Evolutionary conservation across 2,329 filamentous ascomycete genomes (phyloP), one percentile per base, ranked within the genome.

Genomic region (Sarocladiaceae sp.): DNA sequence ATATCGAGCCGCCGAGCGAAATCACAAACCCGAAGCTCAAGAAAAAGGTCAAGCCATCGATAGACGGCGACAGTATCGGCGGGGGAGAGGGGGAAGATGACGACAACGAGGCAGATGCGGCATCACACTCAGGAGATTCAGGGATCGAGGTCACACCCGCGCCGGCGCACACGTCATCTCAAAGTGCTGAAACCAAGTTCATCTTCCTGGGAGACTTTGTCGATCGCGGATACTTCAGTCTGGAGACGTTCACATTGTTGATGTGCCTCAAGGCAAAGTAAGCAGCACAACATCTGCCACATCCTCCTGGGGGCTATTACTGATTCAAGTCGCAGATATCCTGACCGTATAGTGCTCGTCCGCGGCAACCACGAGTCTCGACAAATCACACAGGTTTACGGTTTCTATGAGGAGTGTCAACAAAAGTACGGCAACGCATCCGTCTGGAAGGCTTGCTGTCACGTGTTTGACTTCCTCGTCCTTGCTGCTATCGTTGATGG

Each of bases 381-480:
- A 51, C 93, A 95, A 58, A 95, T 98, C 51, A 98, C 93, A 7
- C 93, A 98, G 60, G 95, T 94, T 18, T 98, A 98, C 64, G 93
- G 93, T 44, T 98, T 98, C 67, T 98, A 98, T 66, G 95, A 95
- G 48, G 93, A 98, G 64, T 98, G 93, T 65, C 89, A 89, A 45
- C 85, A 93, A 57, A 98, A 98, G 67, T 98, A 98, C 63, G 93
- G 93, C 59, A 97, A 96, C 60, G 89, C 93, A 11, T 96, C 94
- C 40, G 93, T 98, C n/a, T 98, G 93, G 93, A 95, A 98, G 66
- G 93, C 95, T 47, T 98, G 96, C 65, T 98, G 93, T 51, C 93
- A 98, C 63, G 95, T 98, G 68, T 98, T 98, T 64, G 93, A 98
- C 65, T 98, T 95, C 65, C 79, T 98, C 23, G 95, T 94, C 2